A percentile compares a stretch with the other conserved stretches of the same genome.
phyloP scores from a whole-genome alignment of 805 yeast species.

The Sungouiella blattae region DNA sequence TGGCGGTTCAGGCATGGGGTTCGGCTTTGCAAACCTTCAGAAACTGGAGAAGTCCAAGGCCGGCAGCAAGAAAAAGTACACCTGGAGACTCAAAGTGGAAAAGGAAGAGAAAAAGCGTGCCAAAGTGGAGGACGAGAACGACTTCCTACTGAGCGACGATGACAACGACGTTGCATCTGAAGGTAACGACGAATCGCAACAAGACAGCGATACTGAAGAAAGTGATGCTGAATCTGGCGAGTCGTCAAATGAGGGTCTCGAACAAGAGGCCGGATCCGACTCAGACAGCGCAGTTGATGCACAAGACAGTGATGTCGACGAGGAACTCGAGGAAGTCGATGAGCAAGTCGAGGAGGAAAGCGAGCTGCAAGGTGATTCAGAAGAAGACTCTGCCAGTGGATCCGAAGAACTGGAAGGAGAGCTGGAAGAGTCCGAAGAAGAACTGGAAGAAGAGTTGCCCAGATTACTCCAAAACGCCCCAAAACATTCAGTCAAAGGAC shows the following conservation, averaged over 20 bases:
- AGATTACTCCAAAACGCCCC: conserved; percentile 37
- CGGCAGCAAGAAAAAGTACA: conserved; percentile 48
- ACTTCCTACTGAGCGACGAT: conserved; percentile 45
- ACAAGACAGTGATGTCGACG: conserved; percentile 13
- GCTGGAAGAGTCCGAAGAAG: conserved; percentile 28
- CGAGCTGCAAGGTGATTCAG: conserved; percentile 27
- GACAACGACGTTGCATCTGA: conserved; percentile 13
- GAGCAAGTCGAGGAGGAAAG: conserved; percentile 23
- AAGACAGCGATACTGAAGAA: conserved; percentile 13
- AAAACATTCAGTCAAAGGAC: conserved; percentile 42
- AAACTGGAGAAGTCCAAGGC: conserved; percentile 35
- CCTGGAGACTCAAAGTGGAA: conserved; percentile 56
- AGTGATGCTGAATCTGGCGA: conserved; percentile 7
- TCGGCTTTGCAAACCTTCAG: conserved; percentile 58
- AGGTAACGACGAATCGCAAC: neutral
- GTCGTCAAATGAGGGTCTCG: conserved; percentile 1
- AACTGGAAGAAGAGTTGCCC: conserved; percentile 28
- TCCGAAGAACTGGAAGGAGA: conserved; percentile 27
- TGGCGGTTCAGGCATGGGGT: conserved; percentile 66
- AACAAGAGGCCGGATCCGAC: conserved; percentile 2
- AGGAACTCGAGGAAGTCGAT: conserved; percentile 22
- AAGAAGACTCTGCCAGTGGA: conserved; percentile 27
- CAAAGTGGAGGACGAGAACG: conserved; percentile 58
- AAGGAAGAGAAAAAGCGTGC: conserved; percentile 34
- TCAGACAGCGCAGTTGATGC: conserved; percentile 19